Evolutionary conservation across 345 rosid genomes (phyloP), one percentile per base, ranked within the genome.

Genomic region (Populus nigra): DNA sequence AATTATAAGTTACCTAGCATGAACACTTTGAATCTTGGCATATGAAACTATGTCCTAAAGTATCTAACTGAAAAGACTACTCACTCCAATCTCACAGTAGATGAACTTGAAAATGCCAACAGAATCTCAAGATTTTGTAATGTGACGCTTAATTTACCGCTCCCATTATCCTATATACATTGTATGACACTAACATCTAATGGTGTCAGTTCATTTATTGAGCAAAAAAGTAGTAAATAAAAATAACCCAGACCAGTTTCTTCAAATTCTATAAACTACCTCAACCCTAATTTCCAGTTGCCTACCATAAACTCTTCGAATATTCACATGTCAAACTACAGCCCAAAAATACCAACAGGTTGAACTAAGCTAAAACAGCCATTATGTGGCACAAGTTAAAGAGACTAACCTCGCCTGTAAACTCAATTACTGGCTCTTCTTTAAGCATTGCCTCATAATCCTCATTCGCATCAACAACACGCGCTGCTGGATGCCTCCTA

Each of bases 321-420:
- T 23, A 59, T 59, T 23, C 63, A 9, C 12, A 33, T 23, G 25
- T 59, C 5, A 59, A 10, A 59, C 29, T 3, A 23, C 15, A 59
- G 13, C 12, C 27, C 15, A 2, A n/a, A 57, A n/a, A 57, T 57
- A 57, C 23, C 36, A 74, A 62, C 29, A 7, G 15, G 17, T 41
- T 7, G 29, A 3, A 5, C 57, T 4, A 3, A 65, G 67, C 22
- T 36, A 17, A 69, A 3, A 63, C 41, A 20, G 39, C 10, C 31
- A 2, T 23, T 12, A 62, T 23, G 22, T 7, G 20, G 25, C 18
- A 10, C 8, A 25, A 62, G 31, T 2, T 68, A 23, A 17, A 3
- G 65, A 73, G 31, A 65, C 67, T 9, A 69, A 91, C 99, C 98
- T 94, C 98, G 45, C 99, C 99, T 67, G 96, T 92, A 85, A 96